Evolutionary conservation across 2,329 filamentous ascomycete genomes (phyloP), one percentile per base, ranked within the genome.

Genomic region (Penicillium sp.): DNA sequence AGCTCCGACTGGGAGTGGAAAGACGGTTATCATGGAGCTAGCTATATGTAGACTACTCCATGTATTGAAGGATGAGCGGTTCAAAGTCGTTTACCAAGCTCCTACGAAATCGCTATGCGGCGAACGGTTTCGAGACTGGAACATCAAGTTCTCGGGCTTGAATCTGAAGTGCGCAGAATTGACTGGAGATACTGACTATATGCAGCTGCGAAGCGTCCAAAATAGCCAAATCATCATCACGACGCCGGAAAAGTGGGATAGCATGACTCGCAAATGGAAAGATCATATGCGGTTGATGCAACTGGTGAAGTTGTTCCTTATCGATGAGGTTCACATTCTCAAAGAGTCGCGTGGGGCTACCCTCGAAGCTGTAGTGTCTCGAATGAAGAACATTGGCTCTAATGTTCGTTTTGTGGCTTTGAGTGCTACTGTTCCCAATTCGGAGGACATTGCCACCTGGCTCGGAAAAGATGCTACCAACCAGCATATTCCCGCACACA

Each of bases 171-270:
- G 83, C 56, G 80, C 80, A 3, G 85, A 92, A 58, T 71, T 93
- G 40, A 94, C 87, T 3, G 86, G 87, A 1, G 87, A 93, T 56
- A 89, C 84, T 0, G 80, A 84, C 25, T 70, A 75, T 35, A 64
- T 68, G 4, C 79, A 89, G 48, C 70, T 88, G 42, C 71, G 72
- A 14, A 77, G 74, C 37, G 82, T 90, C 4, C 80, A 86, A 43
- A 77, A 72, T 50, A 85, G 85, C 2, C 81, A 80, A 31, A 85
- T 94, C 46, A 90, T 94, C 48, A 75, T 93, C 45, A 92, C 87
- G 0, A 94, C 86, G 0, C 86, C 87, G 0, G 86, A 94, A 62
- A 93, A 93, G 56, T 93, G 86, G 86, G 86, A 94, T 57, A 90
- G 85, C 42, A 81, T 92, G 59, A 93, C 87, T 0, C 74, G 86